Base-by-base conservation (phyloP, 352 stramenopile species). In the Peronospora farinosa region DNA sequence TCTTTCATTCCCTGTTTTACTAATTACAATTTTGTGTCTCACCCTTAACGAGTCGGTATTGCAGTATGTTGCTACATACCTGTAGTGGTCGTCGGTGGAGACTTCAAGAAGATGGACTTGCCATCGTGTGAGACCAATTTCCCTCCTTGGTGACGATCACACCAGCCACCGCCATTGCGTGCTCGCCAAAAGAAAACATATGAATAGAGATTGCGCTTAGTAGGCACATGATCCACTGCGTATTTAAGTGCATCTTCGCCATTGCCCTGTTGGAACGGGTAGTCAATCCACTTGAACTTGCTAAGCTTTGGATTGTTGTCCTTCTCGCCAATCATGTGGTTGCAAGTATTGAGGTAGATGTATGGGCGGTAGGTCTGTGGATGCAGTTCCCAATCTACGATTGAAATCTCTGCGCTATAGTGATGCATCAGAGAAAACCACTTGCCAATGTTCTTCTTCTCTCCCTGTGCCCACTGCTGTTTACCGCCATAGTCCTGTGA, bases 381-480 rank as follows among this genome's bases (percentile, higher is more conserved):
- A 11, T 61, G 50, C 32, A 72, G 35, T 37, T 65, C 50, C 83
- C 83, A 93, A 25, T 75, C 63, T 9, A 43, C 46, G 48, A 65
- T 63, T 30, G 51, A 17, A 23, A 89, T 55, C 28, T 93, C 80
- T 1, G 57, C 65, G 19, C 71, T 50, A 62, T 93, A 92, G 67
- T 93, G 83, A 60, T 93, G 76, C 83, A 93, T 93, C 64, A 93
- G 77, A 15, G 83, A 93, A 67, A 93, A 93, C 83, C 83, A 93
- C 44, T 73, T 80, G 54, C 73, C 74, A 32, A 93, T 63, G 57
- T 92, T 69, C 60, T 68, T 73, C 61, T 93, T 93, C 49, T 80
- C 80, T 43, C 83, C 83, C 51, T 91, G 79, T n/a, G 80, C 62
- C 83, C 83, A 93, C 44, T 74, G 63, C 60, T 93, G 83, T 25